These are phyloP conservation scores for Boletus vermiculosoides DNA, from an alignment of 768 basidiomycete species.

Conservation along the genomic window DNA sequence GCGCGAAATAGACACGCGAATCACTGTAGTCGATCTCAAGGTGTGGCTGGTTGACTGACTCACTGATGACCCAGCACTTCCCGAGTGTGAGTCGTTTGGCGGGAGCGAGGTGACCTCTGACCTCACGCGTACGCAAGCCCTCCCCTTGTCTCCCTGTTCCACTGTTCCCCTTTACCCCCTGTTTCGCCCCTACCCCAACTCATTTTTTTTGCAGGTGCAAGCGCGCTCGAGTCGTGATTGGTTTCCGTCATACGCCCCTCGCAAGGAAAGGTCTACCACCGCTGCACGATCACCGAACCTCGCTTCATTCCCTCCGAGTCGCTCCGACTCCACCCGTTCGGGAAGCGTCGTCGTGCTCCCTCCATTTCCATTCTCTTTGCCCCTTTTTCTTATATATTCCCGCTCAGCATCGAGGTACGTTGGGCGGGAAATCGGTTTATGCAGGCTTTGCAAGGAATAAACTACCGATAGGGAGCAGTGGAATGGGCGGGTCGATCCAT, in stretches of 20 bases:
- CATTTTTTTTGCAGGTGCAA: background rate
- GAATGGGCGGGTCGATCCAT: background rate
- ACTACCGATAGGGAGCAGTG: background rate
- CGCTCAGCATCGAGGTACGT: background rate
- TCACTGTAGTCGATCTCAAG: background rate
- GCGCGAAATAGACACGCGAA: background rate
- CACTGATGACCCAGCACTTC: background rate
- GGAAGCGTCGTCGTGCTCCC: background rate
- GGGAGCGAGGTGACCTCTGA: background rate
- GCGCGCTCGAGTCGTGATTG: no score
- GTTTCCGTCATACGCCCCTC: background rate
- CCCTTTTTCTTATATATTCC: background rate
- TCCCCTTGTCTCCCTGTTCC: no score
- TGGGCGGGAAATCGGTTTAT: background rate
- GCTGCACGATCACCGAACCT: background rate
- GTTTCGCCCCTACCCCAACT: background rate
- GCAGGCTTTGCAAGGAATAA: background rate
- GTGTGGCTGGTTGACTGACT: background rate
- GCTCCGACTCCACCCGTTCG: background rate
- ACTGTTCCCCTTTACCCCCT: background rate
- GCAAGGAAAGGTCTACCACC: background rate
- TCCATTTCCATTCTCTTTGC: no score
- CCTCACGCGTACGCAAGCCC: background rate
- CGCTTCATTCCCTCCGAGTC: background rate
- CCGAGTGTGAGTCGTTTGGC: background rate